Conservation (phyloP, 495 filamentous ascomycete species). For the Opeltia flavorubescens region DNA sequence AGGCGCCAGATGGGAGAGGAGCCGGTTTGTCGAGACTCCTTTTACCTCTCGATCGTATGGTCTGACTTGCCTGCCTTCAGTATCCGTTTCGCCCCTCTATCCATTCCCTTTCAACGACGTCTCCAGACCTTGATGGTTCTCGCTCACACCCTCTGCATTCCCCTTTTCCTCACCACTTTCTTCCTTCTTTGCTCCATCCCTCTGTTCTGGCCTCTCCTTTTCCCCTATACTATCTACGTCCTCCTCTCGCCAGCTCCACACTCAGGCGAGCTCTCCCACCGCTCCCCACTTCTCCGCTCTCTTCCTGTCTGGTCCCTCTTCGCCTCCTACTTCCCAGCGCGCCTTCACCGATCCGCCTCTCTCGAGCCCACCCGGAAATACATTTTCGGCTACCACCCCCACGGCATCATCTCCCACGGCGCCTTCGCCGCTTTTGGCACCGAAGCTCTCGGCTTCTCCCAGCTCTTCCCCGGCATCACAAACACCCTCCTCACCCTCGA, state of each 20-base stretch:
- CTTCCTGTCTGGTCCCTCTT: slow-evolving; percentile 77
- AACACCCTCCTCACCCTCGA: slow-evolving; percentile 82
- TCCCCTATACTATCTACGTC: slow-evolving; percentile 80
- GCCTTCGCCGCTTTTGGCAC: slow-evolving; percentile 89
- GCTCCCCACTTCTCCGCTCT: slow-evolving; percentile 58
- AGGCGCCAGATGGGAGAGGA: slow-evolving; percentile 19
- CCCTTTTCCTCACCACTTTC: slow-evolving; percentile 60
- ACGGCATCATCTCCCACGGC: slow-evolving; percentile 92
- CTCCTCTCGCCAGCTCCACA: slow-evolving; percentile 63
- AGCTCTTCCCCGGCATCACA: slow-evolving; percentile 89
- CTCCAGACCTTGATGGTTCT: slow-evolving; percentile 80
- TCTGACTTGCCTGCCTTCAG: slow-evolving; percentile 21
- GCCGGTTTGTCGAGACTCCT: slow-evolving; percentile 13
- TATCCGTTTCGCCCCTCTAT: slow-evolving; percentile 76
- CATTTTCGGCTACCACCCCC: slow-evolving; percentile 95
- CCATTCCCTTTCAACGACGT: slow-evolving; percentile 71
- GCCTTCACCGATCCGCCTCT: slow-evolving; percentile 63
- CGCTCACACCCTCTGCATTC: slow-evolving; percentile 71
- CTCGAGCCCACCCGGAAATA: slow-evolving; percentile 81
- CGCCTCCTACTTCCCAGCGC: slow-evolving; percentile 81
- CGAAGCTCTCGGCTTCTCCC: slow-evolving; percentile 75
- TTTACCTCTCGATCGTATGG: not conserved
- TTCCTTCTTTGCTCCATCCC: slow-evolving; percentile 87
- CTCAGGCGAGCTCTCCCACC: slow-evolving; percentile 57
- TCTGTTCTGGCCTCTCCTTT: slow-evolving; percentile 74